A percentile compares a stretch with the other conserved stretches of the same genome.
Conservation (phyloP, 2,329 filamentous ascomycete genomes). For the Colletotrichum paranaense region DNA sequence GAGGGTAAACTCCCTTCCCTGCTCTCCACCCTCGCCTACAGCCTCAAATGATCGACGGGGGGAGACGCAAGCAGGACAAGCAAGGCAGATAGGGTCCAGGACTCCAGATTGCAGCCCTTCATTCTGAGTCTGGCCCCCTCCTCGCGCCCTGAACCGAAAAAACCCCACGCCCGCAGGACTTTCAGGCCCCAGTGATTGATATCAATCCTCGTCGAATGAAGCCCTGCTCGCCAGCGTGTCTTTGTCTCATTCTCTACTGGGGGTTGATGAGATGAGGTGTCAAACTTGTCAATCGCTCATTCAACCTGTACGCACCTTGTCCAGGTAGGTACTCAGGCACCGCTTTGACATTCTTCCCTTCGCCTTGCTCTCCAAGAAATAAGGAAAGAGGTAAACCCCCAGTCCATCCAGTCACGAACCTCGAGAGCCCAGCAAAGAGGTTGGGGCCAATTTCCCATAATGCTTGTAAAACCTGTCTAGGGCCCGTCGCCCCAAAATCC, state of each 20-base stretch:
- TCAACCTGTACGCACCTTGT: no score
- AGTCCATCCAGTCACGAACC: no score
- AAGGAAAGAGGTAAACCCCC: background rate
- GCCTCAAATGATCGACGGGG: conserved; percentile 24
- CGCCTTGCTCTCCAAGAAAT: background rate
- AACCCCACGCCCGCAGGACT: background rate
- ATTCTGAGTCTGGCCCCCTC: no score
- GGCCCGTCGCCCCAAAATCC: background rate
- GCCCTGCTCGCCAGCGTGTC: no score
- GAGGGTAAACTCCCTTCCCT: no score
- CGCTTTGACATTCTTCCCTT: no score
- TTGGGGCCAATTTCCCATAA: conserved; percentile 23
- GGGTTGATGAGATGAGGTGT: no score
- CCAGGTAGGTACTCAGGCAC: no score
- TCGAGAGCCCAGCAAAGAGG: background rate
- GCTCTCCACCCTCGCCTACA: background rate
- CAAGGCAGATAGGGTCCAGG: conserved; percentile 19
- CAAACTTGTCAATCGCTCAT: no score
- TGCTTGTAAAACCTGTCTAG: conserved; percentile 3
- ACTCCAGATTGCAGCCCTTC: conserved; percentile 6
- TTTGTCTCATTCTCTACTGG: no score
- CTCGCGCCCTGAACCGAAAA: background rate
- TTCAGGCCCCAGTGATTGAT: background rate
- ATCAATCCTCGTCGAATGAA: no score
- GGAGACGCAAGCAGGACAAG: background rate